Evolutionary conservation across 768 basidiomycete genomes (phyloP).

Genomic region (Auricularia auricula-judae): DNA sequence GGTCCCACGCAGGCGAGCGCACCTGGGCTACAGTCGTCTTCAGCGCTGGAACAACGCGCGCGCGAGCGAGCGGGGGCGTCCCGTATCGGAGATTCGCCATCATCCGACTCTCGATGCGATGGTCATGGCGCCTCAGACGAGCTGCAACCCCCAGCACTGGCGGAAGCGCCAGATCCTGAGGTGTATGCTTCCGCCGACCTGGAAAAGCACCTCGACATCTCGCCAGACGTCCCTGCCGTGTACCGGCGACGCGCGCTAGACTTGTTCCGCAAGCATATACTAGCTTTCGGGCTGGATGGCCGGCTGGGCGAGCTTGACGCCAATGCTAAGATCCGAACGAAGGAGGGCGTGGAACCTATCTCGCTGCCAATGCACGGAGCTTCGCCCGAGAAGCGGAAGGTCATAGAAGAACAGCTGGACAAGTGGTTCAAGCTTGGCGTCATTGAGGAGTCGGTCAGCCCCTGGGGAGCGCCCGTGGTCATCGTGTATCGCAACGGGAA

Average conservation of each 20-base stretch:
- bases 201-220: slow-evolving; percentile 9
- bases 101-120: too few relatives aligned
- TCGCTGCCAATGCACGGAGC: slow-evolving; percentile 15
- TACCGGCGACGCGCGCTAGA: slow-evolving; percentile 7
- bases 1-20: not conserved
- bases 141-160: slow-evolving; percentile 16
- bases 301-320: slow-evolving; percentile 18
- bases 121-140: not conserved
- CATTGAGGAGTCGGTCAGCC: slow-evolving; percentile 29
- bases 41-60: not conserved
- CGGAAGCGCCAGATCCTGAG: slow-evolving; percentile 13
- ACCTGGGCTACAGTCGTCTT: not conserved
- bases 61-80: not conserved
- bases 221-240: slow-evolving; percentile 9
- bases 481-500: slow-evolving; percentile 29
- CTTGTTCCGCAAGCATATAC: slow-evolving; percentile 9
- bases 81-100: too few relatives aligned
- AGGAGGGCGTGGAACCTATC: slow-evolving; percentile 12
- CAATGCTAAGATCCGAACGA: slow-evolving; percentile 17
- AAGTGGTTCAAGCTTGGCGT: slow-evolving; percentile 25
- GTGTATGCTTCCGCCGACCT: slow-evolving; percentile 4
- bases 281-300: slow-evolving; percentile 22
- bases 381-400: slow-evolving; percentile 14
- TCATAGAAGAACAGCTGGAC: slow-evolving; percentile 20
- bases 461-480: slow-evolving; percentile 23